phyloP scores from a whole-genome alignment of 345 rosid genomes.

The Gossypium australe region DNA sequence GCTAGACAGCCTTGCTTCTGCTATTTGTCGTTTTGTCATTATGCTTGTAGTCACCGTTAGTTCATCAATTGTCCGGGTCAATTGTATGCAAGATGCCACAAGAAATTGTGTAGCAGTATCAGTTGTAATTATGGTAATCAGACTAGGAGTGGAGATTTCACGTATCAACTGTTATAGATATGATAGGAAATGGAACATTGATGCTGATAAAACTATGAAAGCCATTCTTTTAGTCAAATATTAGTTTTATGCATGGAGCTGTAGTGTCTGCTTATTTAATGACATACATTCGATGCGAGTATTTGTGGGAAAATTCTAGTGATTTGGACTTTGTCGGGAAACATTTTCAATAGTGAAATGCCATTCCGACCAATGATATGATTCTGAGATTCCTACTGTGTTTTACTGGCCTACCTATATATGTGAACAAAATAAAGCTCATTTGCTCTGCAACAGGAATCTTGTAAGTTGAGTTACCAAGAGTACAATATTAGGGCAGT shows the following conservation, averaged over 20 bases:
- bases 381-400: not conserved
- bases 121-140: slow-evolving; percentile 20
- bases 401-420: not conserved
- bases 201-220: not conserved
- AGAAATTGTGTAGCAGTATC: not conserved
- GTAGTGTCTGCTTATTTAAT: not conserved
- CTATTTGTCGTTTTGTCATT: not conserved
- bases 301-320: not conserved
- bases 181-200: not conserved
- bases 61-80: not conserved
- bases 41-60: not conserved
- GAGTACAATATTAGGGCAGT: not conserved
- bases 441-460: not conserved
- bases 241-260: not conserved
- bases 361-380: too few relatives aligned
- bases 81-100: slow-evolving; percentile 3
- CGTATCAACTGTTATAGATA: not conserved
- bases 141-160: not conserved
- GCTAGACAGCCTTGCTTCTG: slow-evolving; percentile 35
- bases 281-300: not conserved
- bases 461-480: not conserved
- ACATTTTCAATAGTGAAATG: not conserved
- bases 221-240: not conserved
- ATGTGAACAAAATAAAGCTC: not conserved
- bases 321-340: not conserved